Conservation (phyloP, 352 stramenopile species). For the Hyaloperonospora arabidopsidis region DNA sequence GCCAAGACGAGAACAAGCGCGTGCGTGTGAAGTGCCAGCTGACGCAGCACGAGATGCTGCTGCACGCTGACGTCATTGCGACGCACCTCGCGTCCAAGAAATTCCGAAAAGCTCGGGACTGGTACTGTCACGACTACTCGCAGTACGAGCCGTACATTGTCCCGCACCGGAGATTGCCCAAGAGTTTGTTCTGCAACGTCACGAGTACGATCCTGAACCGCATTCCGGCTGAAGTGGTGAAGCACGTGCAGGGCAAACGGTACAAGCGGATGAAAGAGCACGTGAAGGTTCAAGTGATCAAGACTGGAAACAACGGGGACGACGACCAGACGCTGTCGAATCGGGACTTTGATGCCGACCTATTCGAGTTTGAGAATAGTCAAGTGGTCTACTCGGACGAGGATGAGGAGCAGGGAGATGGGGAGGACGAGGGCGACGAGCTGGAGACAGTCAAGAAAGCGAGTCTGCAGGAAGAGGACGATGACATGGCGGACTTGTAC, state of each 20-base stretch:
- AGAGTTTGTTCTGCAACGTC: slow-evolving; percentile 85
- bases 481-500: slow-evolving; percentile 63
- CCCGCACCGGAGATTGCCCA: slow-evolving; percentile 68
- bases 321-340: slow-evolving; percentile 24
- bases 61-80: slow-evolving; percentile 48
- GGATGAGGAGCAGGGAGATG: slow-evolving; percentile 43
- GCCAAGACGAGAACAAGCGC: slow-evolving; percentile 38
- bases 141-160: slow-evolving; percentile 89
- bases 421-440: slow-evolving; percentile 19
- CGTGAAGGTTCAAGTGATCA: slow-evolving; percentile 42
- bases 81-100: slow-evolving; percentile 71
- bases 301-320: slow-evolving; percentile 29
- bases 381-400: slow-evolving; percentile 67
- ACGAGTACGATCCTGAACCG: slow-evolving; percentile 81
- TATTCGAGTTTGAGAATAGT: slow-evolving; percentile 76
- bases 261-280: slow-evolving; percentile 77
- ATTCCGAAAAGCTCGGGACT: slow-evolving; percentile 73
- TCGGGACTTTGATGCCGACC: slow-evolving; percentile 68
- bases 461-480: slow-evolving; percentile 21
- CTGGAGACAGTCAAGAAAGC: slow-evolving; percentile 12
- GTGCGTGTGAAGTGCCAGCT: slow-evolving; percentile 62
- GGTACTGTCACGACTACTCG: slow-evolving; percentile 87
- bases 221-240: slow-evolving; percentile 84
- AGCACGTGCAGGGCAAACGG: slow-evolving; percentile 83
- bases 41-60: slow-evolving; percentile 76